Conservation (phyloP, 768 basidiomycete genomes). For the Tylopilus plumbeoviolaceoides region DNA sequence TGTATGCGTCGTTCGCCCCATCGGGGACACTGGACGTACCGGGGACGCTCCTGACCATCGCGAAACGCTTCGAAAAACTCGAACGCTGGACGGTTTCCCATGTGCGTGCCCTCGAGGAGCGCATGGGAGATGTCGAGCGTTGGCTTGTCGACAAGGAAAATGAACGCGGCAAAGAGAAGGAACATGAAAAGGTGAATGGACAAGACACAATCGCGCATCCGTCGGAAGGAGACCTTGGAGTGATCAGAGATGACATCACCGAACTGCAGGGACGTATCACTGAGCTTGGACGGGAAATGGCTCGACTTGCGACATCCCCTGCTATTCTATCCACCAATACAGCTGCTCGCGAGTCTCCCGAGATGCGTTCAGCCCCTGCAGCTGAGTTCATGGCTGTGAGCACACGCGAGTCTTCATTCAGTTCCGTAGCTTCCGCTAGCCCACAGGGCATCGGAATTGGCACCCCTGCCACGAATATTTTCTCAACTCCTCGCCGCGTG, state of each 20-base stretch:
- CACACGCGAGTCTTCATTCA: conserved; percentile 25
- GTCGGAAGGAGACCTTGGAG: conserved; percentile 39
- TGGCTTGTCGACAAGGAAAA: conserved; percentile 86
- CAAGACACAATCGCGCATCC: conserved; percentile 10
- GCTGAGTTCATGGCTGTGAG: conserved; percentile 44
- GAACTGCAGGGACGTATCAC: conserved; percentile 74
- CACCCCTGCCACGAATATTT: conserved; percentile 10
- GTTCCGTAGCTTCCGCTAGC: conserved; percentile 12
- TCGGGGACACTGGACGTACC: conserved; percentile 74
- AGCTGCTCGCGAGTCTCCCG: conserved; percentile 40
- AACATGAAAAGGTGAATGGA: conserved; percentile 22
- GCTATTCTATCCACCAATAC: conserved; percentile 43
- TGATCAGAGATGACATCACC: conserved; percentile 62
- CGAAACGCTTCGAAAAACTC: conserved; percentile 78
- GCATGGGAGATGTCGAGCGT: conserved; percentile 88
- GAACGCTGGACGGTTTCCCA: conserved; percentile 90
- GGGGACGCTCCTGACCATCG: conserved; percentile 68
- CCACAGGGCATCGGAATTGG: conserved; percentile 11
- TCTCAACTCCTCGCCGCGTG: conserved; percentile 29
- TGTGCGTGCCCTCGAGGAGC: conserved; percentile 83
- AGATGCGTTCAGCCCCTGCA: conserved; percentile 43
- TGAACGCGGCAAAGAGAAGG: conserved; percentile 44
- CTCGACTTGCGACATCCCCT: conserved; percentile 58
- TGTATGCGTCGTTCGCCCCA: conserved; percentile 71
- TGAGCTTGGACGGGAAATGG: conserved; percentile 77